phyloP scores from a whole-genome alignment of 2,329 filamentous ascomycete species.

The Claviceps lovelessii region DNA sequence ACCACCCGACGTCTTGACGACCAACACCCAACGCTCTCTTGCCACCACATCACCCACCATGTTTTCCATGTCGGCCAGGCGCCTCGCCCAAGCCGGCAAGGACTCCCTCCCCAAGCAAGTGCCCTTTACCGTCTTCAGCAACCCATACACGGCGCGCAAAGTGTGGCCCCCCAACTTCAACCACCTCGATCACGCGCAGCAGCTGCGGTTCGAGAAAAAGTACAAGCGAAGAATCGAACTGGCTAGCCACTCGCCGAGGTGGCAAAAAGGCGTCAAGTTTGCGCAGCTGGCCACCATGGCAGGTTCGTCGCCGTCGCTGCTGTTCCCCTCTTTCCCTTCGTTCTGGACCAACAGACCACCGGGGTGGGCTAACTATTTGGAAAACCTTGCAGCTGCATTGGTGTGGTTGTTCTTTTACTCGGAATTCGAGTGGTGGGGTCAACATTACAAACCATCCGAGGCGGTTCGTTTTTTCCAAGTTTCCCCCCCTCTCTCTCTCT shows the following conservation, averaged over 20 bases:
- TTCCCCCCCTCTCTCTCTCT: too few relatives aligned
- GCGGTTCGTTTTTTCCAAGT: constrained; percentile 22
- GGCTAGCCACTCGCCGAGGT: constrained; percentile 45
- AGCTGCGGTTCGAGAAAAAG: constrained; percentile 65
- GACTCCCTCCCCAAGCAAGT: constrained; percentile 13
- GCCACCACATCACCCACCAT: constrained; percentile 11
- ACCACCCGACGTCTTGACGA: too few relatives aligned
- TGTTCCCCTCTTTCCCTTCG: constrained; percentile 26
- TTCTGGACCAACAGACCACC: background rate
- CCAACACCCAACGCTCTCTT: background rate
- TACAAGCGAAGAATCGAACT: constrained; percentile 57
- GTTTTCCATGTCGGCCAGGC: constrained; percentile 21
- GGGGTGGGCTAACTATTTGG: background rate
- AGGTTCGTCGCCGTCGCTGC: constrained; percentile 34
- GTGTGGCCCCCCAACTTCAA: constrained; percentile 67
- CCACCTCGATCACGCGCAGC: constrained; percentile 53
- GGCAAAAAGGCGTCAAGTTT: constrained; percentile 51
- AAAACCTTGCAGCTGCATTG: constrained; percentile 17
- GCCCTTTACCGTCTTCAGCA: constrained; percentile 29
- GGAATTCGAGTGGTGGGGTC: constrained; percentile 31
- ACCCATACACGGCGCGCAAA: constrained; percentile 52
- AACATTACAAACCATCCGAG: constrained; percentile 27
- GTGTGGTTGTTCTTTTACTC: constrained; percentile 26
- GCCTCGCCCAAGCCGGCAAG: constrained; percentile 20
- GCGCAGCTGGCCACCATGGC: constrained; percentile 46